These are phyloP conservation scores for Fusarium sp. DNA, from an alignment of 2,329 filamentous ascomycete genomes.

Conservation along the genomic window DNA sequence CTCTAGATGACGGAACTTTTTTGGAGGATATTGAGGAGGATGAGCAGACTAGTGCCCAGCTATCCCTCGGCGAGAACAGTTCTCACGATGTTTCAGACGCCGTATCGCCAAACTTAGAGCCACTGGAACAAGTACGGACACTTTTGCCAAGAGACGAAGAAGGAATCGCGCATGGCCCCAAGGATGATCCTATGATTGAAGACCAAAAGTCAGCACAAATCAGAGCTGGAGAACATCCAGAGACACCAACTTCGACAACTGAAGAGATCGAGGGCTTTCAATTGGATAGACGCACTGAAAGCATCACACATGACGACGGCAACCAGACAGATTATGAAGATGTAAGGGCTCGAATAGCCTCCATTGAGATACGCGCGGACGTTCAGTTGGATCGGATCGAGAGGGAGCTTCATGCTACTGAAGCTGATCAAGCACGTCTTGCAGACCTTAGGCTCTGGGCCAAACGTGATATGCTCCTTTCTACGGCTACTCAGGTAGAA, in stretches of 20 bases:
- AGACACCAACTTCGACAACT: not conserved
- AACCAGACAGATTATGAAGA: too few relatives aligned
- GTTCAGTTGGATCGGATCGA: too few relatives aligned
- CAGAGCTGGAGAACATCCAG: not conserved
- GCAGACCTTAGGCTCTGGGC: too few relatives aligned
- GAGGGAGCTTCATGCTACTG: too few relatives aligned
- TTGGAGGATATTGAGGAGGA: not conserved
- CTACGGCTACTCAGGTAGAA: too few relatives aligned
- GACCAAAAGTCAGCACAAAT: not conserved
- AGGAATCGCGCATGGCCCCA: not conserved
- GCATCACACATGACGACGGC: not conserved
- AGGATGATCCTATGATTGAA: not conserved
- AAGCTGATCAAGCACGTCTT: too few relatives aligned
- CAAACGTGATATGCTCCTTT: too few relatives aligned
- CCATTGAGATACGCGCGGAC: too few relatives aligned
- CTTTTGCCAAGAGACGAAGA: not conserved
- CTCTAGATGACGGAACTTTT: not conserved
- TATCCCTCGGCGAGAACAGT: not conserved
- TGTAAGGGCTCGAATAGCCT: too few relatives aligned
- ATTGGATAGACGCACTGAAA: too few relatives aligned
- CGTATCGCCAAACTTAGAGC: not conserved
- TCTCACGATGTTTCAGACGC: not conserved
- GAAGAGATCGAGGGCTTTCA: not conserved
- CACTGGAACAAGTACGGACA: fast-evolving
- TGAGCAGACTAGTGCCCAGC: not conserved